Base-by-base conservation (phyloP, 768 basidiomycete species). In the Thelephora ganbajun region DNA sequence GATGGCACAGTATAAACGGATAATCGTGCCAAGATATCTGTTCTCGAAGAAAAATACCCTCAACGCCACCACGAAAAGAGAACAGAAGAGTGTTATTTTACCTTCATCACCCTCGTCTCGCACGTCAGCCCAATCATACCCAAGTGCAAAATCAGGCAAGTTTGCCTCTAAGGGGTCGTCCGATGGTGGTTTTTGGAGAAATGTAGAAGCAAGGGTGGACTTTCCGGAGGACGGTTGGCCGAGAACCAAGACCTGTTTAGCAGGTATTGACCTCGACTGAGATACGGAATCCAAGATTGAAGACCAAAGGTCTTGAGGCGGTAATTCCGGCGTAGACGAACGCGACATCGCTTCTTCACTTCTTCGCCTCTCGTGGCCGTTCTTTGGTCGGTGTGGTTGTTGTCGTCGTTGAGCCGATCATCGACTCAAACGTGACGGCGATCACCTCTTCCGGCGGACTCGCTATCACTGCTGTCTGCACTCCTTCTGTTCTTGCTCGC, bases 41-140 rank as follows among this genome's bases (percentile, higher is more conserved):
- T 19, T 30, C 47, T 20, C 44, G 30, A 34, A 33, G 13, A 55
- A 41, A 22, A 1, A 37, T 7, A n/a, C 13, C 36, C 30, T 49
- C 36, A 45, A 20, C 48, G 11, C 35, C 22, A 33, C 45, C 39
- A 19, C 33, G 18, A 19, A 36, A 11, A 16, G 34, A 35, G 22
- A 13, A 64, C 78, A 51, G 4, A 18, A 22, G n/a, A n/a, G 16
- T 39, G 37, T 41, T 41, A 4, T 18, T 41, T 41, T 50, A 83
- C 93, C 93, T 78, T 96, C 92, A 58, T 96, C 93, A 3, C 79
- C 91, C 22, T 96, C 93, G 56, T 97, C 91, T 45, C 80, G 70
- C 22, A 96, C 76, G 58, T 96, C 87, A 3, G 87, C 73, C 73
- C 89, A 94, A 55, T 93, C 86, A 59, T 93, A 98, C 35, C 92